Percentiles rank a stretch among this genome's conserved stretches.
Conservation (phyloP, 1,139 yeast species). For the Magnusiomyces tetraspermus region DNA sequence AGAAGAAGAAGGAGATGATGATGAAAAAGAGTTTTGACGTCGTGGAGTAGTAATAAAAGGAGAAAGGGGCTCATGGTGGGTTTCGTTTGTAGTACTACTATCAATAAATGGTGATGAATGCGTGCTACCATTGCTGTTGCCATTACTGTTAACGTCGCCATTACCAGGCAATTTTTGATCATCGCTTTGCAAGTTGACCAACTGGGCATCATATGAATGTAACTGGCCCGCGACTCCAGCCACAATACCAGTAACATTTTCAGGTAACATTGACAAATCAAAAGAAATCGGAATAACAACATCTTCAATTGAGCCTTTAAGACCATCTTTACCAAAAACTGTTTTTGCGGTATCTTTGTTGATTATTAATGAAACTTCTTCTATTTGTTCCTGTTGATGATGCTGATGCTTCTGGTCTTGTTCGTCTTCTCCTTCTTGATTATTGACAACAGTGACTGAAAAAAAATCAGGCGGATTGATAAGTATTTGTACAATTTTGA, state of each 20-base stretch:
- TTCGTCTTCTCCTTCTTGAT: too few species aligned
- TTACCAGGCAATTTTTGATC: too few species aligned
- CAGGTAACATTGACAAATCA: conserved; percentile 47
- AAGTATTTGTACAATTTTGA: conserved; percentile 24
- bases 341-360: conserved; percentile 29
- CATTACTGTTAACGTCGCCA: too few species aligned
- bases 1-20: too few species aligned
- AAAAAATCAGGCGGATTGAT: conserved; percentile 42
- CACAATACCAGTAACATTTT: conserved; percentile 58
- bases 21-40: too few species aligned
- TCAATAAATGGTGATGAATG: too few species aligned
- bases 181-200: background rate
- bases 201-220: background rate
- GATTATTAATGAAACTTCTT: conserved; percentile 49
- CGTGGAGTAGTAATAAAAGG: too few species aligned
- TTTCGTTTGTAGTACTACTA: too few species aligned
- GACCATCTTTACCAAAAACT: conserved; percentile 30
- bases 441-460: conserved; percentile 49
- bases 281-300: conserved; percentile 47
- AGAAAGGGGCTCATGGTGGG: too few species aligned
- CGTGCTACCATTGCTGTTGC: too few species aligned
- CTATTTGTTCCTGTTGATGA: too few species aligned
- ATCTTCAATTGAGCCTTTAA: conserved; percentile 52
- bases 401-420: too few species aligned
- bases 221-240: conserved; percentile 45